Percentiles rank a stretch among this genome's conserved stretches.
phyloP scores from a whole-genome alignment of 805 yeast species.

The Zygosaccharomyces gambellarensis region DNA sequence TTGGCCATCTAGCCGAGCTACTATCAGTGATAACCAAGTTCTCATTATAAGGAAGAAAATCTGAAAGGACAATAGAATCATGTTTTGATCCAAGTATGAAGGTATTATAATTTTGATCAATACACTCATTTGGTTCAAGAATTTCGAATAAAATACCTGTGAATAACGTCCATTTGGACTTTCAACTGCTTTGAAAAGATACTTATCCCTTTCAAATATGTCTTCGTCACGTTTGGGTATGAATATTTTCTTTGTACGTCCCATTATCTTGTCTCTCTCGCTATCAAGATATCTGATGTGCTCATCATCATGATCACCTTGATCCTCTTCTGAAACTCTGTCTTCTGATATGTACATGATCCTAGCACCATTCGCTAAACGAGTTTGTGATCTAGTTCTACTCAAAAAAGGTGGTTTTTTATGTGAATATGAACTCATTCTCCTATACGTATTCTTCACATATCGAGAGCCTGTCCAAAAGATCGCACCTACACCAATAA shows the following conservation, averaged over 20 bases:
- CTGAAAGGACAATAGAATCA: constrained; percentile 62
- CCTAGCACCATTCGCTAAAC: constrained; percentile 31
- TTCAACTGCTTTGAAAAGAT: constrained; percentile 30
- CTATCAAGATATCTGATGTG: background rate
- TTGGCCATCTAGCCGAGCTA: constrained; percentile 88
- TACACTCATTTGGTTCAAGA: constrained; percentile 66
- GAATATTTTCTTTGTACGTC: constrained; percentile 23
- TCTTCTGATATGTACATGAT: constrained; percentile 31
- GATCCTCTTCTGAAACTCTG: constrained; percentile 9
- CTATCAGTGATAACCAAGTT: constrained; percentile 80
- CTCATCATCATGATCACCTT: background rate
- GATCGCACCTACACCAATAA: constrained; percentile 17
- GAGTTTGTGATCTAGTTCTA: constrained; percentile 30
- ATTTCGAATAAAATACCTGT: constrained; percentile 50
- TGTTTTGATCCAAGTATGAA: constrained; percentile 58
- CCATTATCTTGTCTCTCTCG: background rate
- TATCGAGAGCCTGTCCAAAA: constrained; percentile 14
- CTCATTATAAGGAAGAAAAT: constrained; percentile 69
- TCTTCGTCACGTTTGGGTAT: constrained; percentile 32
- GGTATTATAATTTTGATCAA: constrained; percentile 85
- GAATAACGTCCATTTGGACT: constrained; percentile 20
- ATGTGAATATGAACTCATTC: constrained; percentile 2
- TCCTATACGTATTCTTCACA: background rate
- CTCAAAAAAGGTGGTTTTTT: constrained; percentile 15
- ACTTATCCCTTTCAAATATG: constrained; percentile 32